Percentiles rank a stretch among this genome's conserved stretches.
Conservation (phyloP, 352 stramenopile genomes). For the Lagenidium sp. region DNA sequence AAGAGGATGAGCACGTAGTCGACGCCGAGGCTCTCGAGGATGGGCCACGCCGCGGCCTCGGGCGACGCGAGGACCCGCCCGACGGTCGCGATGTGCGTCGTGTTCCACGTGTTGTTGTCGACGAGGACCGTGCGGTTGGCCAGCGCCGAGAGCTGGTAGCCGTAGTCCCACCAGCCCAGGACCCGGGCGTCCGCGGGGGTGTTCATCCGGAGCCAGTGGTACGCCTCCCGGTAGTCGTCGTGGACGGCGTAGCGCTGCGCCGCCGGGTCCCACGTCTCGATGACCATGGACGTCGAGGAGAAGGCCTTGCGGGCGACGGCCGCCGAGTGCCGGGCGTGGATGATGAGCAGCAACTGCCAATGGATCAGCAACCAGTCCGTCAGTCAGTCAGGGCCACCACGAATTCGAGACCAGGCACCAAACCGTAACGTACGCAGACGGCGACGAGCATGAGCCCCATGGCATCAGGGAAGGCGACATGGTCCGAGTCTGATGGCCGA, state of each 20-base stretch:
- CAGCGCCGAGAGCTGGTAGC: conserved; percentile 75
- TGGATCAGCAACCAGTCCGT: neutral
- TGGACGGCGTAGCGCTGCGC: conserved; percentile 31
- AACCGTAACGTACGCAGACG: conserved; percentile 29
- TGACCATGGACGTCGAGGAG: conserved; percentile 73
- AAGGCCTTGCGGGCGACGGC: conserved; percentile 65
- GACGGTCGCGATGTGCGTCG: conserved; percentile 94
- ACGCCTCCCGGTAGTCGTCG: conserved; percentile 81
- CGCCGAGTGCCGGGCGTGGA: conserved; percentile 49
- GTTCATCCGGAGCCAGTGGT: conserved; percentile 73
- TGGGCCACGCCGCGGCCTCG: conserved; percentile 60
- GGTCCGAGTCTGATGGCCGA: no score
- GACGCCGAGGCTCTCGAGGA: conserved; percentile 65
- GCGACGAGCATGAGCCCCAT: conserved; percentile 38
- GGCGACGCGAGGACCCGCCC: conserved; percentile 68
- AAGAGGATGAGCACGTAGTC: conserved; percentile 81
- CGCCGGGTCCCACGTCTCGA: conserved; percentile 44
- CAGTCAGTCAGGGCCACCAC: neutral
- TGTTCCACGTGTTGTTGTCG: conserved; percentile 98
- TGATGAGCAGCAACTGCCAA: conserved; percentile 51
- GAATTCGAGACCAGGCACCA: neutral
- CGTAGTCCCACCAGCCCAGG: conserved; percentile 84
- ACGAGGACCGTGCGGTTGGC: conserved; percentile 84
- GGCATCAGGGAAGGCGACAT: neutral
- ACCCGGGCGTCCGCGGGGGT: conserved; percentile 56